Percentiles rank a stretch among this genome's conserved stretches.
Evolutionary conservation across 2,329 filamentous ascomycete species (phyloP).

Genomic region (Trichoderma sp.): DNA sequence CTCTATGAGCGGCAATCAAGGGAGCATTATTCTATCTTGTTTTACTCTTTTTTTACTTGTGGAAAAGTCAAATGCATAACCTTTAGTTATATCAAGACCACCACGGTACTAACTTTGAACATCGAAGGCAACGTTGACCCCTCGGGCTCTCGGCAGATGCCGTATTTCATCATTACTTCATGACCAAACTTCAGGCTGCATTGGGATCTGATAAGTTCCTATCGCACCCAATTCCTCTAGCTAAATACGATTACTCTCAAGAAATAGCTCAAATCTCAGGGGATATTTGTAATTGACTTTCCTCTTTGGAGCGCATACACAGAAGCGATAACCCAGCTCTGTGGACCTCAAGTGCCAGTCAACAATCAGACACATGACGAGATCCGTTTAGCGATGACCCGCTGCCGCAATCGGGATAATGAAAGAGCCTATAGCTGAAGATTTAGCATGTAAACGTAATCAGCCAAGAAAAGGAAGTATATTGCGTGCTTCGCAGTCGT

Average conservation of each 20-base stretch:
- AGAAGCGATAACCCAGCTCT: background rate
- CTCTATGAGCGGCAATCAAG: background rate
- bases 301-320: background rate
- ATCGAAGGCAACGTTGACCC: background rate
- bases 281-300: background rate
- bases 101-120: too few species aligned
- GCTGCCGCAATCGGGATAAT: background rate
- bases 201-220: background rate
- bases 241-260: background rate
- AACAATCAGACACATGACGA: constrained; percentile 7
- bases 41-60: background rate
- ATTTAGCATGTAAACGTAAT: background rate
- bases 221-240: too few species aligned
- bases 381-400: constrained; percentile 20
- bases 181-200: background rate
- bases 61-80: background rate
- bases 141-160: background rate
- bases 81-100: background rate
- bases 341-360: background rate
- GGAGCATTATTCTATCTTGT: background rate
- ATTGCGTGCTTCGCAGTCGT: constrained; percentile 18
- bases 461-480: background rate
- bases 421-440: background rate
- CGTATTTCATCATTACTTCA: background rate
- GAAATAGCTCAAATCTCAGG: background rate